Percentiles rank a stretch among this genome's conserved stretches.
These are phyloP conservation scores for Aleurites moluccanus DNA, from an alignment of 441 rosid species.

Conservation along the genomic window DNA sequence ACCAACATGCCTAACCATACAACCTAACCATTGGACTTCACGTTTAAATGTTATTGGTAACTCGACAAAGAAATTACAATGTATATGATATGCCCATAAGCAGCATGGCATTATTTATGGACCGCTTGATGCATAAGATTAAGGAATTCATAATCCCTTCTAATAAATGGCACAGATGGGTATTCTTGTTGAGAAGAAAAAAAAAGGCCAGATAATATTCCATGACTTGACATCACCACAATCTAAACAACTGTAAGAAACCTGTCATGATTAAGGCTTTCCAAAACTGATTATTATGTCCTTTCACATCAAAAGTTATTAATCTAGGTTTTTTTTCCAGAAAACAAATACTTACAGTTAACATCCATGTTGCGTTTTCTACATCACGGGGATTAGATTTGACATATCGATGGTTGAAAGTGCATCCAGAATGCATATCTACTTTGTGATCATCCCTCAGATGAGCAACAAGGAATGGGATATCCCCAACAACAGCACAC, in stretches of 20 bases:
- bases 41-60: not conserved
- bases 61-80: not conserved
- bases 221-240: not conserved
- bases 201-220: not conserved
- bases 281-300: not conserved
- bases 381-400: constrained; percentile 98
- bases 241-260: not conserved
- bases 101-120: not conserved
- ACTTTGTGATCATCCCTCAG: constrained; percentile 96
- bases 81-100: not conserved
- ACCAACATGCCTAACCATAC: not conserved
- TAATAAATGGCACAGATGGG: not conserved
- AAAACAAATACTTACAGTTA: constrained; percentile 65
- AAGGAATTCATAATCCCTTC: not conserved
- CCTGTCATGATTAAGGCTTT: not conserved
- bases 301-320: not conserved
- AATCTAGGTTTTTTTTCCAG: not conserved
- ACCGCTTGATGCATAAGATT: not conserved
- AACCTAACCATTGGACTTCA: not conserved
- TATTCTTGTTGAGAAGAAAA: not conserved
- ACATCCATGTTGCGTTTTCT: constrained; percentile 99
- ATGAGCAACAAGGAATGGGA: constrained; percentile 83
- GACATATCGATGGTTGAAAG: constrained; percentile 95
- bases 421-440: constrained; percentile 97
- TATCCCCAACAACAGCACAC: constrained; percentile 79